Evolutionary conservation across 176 grass and related monocot genomes (phyloP).

Genomic region (Oryza meyeriana): DNA sequence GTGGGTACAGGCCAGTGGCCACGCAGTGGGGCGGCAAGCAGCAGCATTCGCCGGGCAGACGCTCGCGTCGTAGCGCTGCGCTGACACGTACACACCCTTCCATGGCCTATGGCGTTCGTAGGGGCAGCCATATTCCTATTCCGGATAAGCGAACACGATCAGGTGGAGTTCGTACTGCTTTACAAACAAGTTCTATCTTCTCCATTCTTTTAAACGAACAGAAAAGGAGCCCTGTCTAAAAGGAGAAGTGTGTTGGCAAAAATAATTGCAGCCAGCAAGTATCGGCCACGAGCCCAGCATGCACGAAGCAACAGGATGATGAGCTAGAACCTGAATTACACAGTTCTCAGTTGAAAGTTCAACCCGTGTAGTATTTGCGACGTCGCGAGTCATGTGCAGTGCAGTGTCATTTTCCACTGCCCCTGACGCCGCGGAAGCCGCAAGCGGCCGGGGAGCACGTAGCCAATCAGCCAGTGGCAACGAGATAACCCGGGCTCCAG

Average conservation of each 20-base stretch:
- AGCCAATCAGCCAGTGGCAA: not conserved
- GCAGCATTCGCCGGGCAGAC: not conserved
- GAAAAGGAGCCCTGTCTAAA: not conserved
- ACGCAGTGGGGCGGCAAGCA: constrained; percentile 20
- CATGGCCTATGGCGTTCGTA: not conserved
- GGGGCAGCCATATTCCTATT: not conserved
- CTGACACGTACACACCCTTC: constrained; percentile 12
- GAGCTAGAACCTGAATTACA: not conserved
- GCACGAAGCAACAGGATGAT: not conserved
- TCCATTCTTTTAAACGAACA: not conserved
- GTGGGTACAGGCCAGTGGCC: not conserved
- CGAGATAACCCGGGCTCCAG: not conserved
- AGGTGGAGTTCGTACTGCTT: not conserved
- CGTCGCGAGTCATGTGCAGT: not conserved
- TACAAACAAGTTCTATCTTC: not conserved
- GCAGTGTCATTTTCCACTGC: constrained; percentile 36
- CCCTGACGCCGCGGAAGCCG: not conserved
- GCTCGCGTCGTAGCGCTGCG: not conserved
- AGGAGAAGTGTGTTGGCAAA: not conserved
- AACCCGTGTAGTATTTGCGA: too few relatives aligned
- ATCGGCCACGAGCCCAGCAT: not conserved
- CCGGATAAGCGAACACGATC: not conserved
- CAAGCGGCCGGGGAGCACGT: not conserved
- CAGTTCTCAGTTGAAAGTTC: too few relatives aligned
- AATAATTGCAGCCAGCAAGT: not conserved